A percentile compares a stretch with the other conserved stretches of the same genome.
These are phyloP conservation scores for Juglanconis sp. DNA, from an alignment of 2,329 filamentous ascomycete species.

Conservation along the genomic window DNA sequence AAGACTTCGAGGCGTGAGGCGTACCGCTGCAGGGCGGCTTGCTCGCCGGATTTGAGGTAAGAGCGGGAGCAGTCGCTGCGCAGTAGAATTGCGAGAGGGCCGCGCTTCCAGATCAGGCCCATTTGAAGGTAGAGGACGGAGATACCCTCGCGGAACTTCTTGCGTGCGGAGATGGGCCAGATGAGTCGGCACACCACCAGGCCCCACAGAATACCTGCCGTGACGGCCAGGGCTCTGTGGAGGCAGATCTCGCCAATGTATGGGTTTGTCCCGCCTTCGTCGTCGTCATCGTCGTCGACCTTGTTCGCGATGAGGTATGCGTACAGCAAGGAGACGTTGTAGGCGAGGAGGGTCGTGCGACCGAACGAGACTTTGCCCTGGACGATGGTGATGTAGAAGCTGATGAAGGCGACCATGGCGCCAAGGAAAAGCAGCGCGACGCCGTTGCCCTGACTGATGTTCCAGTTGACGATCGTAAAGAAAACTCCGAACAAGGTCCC, in stretches of 20 bases:
- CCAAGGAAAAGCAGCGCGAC: slow-evolving; percentile 76
- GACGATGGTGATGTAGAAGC: slow-evolving; percentile 86
- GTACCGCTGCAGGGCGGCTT: slow-evolving; percentile 81
- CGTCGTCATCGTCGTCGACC: slow-evolving; percentile 78
- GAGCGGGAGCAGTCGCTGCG: slow-evolving; percentile 55
- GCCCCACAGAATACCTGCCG: slow-evolving; percentile 86
- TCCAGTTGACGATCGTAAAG: slow-evolving; percentile 76
- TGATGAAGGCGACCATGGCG: slow-evolving; percentile 75
- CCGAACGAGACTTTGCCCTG: slow-evolving; percentile 84
- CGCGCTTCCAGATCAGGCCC: slow-evolving; percentile 93
- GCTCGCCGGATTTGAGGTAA: slow-evolving; percentile 87
- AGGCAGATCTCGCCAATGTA: slow-evolving; percentile 83
- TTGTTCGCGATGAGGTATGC: slow-evolving; percentile 83
- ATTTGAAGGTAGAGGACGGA: slow-evolving; percentile 92
- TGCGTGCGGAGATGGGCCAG: slow-evolving; percentile 88
- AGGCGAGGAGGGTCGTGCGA: slow-evolving; percentile 89
- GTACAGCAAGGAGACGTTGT: slow-evolving; percentile 92
- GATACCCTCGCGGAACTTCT: slow-evolving; percentile 84
- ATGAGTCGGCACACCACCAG: slow-evolving; percentile 84
- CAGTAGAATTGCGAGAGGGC: slow-evolving; percentile 73
- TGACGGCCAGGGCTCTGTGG: slow-evolving; percentile 83
- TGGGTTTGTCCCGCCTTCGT: slow-evolving; percentile 81
- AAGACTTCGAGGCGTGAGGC: slow-evolving; percentile 70
- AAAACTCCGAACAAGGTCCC: slow-evolving; percentile 80
- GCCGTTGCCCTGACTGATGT: slow-evolving; percentile 69